A percentile compares a stretch with the other conserved stretches of the same genome.
Conservation (phyloP, 2,329 filamentous ascomycete species). For the Coleophoma cylindrospora region DNA sequence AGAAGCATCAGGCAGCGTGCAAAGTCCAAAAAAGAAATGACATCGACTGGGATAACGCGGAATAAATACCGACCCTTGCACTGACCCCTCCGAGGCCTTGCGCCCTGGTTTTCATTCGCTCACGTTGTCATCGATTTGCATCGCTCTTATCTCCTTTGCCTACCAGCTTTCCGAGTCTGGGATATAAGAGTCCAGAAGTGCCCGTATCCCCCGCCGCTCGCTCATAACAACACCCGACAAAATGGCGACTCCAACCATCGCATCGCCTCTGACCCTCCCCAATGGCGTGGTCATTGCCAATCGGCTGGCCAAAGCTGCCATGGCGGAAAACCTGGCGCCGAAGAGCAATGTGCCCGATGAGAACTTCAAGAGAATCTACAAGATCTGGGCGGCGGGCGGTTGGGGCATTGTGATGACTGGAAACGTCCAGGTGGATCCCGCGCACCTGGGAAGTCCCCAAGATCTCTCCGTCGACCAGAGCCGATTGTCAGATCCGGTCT, state of each 20-base stretch:
- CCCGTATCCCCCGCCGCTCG: no score
- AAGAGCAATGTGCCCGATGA: slow-evolving; percentile 36
- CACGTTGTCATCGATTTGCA: no score
- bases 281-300: slow-evolving; percentile 52
- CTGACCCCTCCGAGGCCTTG: no score
- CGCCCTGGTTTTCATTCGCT: no score
- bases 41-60: no score
- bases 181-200: no score
- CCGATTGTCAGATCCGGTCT: slow-evolving; percentile 15
- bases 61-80: no score
- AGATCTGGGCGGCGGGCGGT: slow-evolving; percentile 46
- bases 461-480: slow-evolving; percentile 31
- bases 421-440: slow-evolving; percentile 38
- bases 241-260: slow-evolving; percentile 10
- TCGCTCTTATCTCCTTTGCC: no score
- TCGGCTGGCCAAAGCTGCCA: slow-evolving; percentile 45
- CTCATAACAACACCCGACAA: no score
- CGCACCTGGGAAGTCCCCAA: slow-evolving; percentile 28
- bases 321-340: slow-evolving; percentile 40
- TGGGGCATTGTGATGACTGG: slow-evolving; percentile 49
- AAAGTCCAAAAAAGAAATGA: no score
- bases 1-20: no score
- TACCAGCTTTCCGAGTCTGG: no score
- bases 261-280: slow-evolving; percentile 42
- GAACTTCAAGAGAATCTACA: slow-evolving; percentile 40